Base-by-base conservation (phyloP, 2,329 filamentous ascomycete species). In the Cladosporium sp. region DNA sequence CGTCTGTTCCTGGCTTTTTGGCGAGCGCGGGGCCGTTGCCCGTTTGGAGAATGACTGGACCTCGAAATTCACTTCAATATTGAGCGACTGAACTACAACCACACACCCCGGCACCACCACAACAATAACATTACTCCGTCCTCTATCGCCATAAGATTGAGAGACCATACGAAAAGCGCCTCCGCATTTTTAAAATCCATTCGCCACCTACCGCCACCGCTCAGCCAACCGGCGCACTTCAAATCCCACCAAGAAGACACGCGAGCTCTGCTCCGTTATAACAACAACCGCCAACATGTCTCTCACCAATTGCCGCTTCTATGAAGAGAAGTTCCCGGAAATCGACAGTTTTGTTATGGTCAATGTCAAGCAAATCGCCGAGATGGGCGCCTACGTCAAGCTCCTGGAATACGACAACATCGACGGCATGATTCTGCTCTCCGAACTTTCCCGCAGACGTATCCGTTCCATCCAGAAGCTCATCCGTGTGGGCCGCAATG, bases 301-400 rank as follows among this genome's bases (percentile, higher is more conserved):
- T 83, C 88, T 96, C 85, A 95, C 92, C 79, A 96, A 96, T 84
- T 96, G 92, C 82, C 92, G 93, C 77, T 97, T 96, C 83, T 97
- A 97, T 81, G 93, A 97, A 86, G 92, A 97, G 84, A 96, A 96
- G 83, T 97, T 91, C 78, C 93, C 93, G 67, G 95, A 98, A 86
- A 94, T 99, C 79, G 95, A 99, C 83, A 96, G 92, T 86, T 98
- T 97, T 83, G 96, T 99, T 79, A 99, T 99, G 95, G 95, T 99
- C 80, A 99, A 98, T 82, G 95, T 98, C 76, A 96, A 97, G 88
- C 93, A 97, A 91, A 99, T 99, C 79, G 95, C 95, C 80, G 96
- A 99, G 83, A 99, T 99, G 96, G 95, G 95, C 80, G 95, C 96
- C 75, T 99, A 99, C 80, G 96, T 99, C 78, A 99, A 99, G 84